Percentiles rank a stretch among this genome's conserved stretches.
These are phyloP conservation scores for Escovopsis sp. DNA, from an alignment of 2,329 filamentous ascomycete species.

Conservation along the genomic window DNA sequence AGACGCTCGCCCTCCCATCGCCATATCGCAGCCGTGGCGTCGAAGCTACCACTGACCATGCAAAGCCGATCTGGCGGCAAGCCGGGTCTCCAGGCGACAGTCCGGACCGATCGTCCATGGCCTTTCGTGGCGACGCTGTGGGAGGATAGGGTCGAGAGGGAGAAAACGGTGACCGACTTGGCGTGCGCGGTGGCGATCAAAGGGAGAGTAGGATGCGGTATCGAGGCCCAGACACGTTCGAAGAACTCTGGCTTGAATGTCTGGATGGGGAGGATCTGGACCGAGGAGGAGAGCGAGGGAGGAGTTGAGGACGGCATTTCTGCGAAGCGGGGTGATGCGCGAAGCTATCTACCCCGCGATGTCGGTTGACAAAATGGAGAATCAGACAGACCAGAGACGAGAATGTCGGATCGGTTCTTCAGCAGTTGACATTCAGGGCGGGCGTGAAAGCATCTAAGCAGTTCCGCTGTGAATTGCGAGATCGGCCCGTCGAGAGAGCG, in stretches of 20 bases:
- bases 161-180: constrained; percentile 81
- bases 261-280: constrained; percentile 29
- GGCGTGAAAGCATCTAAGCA: too few species aligned
- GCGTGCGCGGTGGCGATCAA: constrained; percentile 80
- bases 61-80: constrained; percentile 49
- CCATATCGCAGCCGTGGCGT: constrained; percentile 81
- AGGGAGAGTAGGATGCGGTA: constrained; percentile 75
- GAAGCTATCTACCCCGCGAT: too few species aligned
- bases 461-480: too few species aligned
- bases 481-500: too few species aligned
- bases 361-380: too few species aligned
- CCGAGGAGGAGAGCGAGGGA: constrained; percentile 2
- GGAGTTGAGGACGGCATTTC: constrained; percentile 12
- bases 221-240: constrained; percentile 71
- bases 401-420: too few species aligned
- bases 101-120: constrained; percentile 80
- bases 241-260: constrained; percentile 42
- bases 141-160: constrained; percentile 62
- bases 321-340: constrained; percentile 2
- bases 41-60: constrained; percentile 85
- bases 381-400: too few species aligned
- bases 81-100: constrained; percentile 74
- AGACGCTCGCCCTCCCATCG: constrained; percentile 42
- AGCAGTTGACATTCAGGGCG: too few species aligned
- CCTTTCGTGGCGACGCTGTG: constrained; percentile 73